Evolutionary conservation across 345 rosid genomes (phyloP).

Genomic region (Streptanthus diversifolius): DNA sequence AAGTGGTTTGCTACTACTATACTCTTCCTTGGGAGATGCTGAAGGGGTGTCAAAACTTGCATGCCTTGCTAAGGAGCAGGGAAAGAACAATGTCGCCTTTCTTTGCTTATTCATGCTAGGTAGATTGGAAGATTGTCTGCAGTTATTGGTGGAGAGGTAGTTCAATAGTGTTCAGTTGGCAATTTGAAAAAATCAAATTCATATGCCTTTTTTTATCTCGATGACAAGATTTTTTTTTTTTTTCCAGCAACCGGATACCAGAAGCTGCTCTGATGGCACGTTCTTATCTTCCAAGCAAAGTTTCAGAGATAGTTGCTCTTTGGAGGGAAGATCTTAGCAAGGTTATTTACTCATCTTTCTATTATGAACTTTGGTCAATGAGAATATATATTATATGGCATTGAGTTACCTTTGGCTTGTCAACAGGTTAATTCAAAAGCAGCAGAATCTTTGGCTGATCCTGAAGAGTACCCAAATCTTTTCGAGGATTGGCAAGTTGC

Average conservation of each 20-base stretch:
- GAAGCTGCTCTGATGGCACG: slow-evolving; percentile 99
- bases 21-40: slow-evolving; percentile 95
- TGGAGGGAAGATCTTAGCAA: slow-evolving; percentile 95
- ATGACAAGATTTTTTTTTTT: slow-evolving; percentile 22
- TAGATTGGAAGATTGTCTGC: slow-evolving; percentile 91
- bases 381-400: neutral
- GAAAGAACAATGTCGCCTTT: slow-evolving; percentile 95
- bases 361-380: neutral
- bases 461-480: slow-evolving; percentile 91
- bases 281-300: slow-evolving; percentile 98
- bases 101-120: slow-evolving; percentile 92
- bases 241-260: slow-evolving; percentile 95
- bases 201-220: slow-evolving; percentile 4
- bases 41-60: slow-evolving; percentile 85
- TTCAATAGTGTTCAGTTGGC: slow-evolving; percentile 12
- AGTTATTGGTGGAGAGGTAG: slow-evolving; percentile 90
- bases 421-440: slow-evolving; percentile 92
- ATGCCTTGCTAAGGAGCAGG: slow-evolving; percentile 84
- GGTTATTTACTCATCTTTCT: slow-evolving; percentile 40
- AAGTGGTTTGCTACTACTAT: slow-evolving; percentile 91
- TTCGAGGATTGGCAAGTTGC: slow-evolving; percentile 99
- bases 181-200: neutral
- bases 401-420: slow-evolving; percentile 11
- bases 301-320: slow-evolving; percentile 83
- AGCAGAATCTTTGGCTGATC: slow-evolving; percentile 97